Percentiles rank a stretch among this genome's conserved stretches.
phyloP scores from a whole-genome alignment of 768 basidiomycete species.

The Vararia minispora region DNA sequence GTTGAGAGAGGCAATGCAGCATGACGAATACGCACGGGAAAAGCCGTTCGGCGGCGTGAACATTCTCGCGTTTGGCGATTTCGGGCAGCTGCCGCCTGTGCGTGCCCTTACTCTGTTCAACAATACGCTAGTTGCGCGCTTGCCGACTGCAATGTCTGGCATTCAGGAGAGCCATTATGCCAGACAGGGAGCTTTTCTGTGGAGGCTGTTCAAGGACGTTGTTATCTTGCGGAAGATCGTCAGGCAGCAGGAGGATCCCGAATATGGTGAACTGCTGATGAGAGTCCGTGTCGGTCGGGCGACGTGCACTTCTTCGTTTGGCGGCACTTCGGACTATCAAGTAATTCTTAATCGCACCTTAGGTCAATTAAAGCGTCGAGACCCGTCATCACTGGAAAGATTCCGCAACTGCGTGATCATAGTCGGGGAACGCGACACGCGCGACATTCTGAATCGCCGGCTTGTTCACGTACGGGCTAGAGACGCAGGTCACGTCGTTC shows the following conservation, averaged over 20 bases:
- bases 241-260: not conserved
- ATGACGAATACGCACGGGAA: not conserved
- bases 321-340: not conserved
- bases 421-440: not conserved
- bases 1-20: not conserved
- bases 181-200: not conserved
- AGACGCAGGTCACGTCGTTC: not conserved
- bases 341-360: not conserved
- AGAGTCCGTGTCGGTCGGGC: not conserved
- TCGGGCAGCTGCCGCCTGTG: slow-evolving; percentile 1
- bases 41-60: not conserved
- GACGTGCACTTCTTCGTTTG: not conserved
- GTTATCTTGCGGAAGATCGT: not conserved
- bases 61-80: not conserved
- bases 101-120: not conserved
- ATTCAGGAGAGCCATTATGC: not conserved
- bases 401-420: not conserved
- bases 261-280: not conserved
- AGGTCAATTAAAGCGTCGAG: not conserved
- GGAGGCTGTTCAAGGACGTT: not conserved
- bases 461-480: not conserved
- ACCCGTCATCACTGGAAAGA: not conserved
- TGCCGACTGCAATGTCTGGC: not conserved
- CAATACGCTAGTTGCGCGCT: not conserved
- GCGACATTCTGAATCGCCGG: not conserved